Evolutionary conservation across 2,329 filamentous ascomycete genomes (phyloP).

Genomic region (Aspergillus felis): DNA sequence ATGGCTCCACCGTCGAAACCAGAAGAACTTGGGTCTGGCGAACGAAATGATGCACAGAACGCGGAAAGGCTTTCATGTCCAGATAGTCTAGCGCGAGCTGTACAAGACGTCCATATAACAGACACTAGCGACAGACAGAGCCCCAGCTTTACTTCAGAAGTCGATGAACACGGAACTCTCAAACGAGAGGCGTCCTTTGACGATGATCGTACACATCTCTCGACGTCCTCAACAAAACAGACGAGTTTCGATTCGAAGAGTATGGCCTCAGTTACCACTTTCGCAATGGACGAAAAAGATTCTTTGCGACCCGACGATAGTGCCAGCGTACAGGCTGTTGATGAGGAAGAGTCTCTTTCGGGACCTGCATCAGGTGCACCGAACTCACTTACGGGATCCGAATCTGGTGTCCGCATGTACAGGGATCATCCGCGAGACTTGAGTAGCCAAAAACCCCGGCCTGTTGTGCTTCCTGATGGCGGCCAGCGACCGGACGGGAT

Average conservation of each 20-base stretch:
- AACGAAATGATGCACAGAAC: constrained; percentile 22
- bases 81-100: constrained; percentile 27
- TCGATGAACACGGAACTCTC: constrained; percentile 25
- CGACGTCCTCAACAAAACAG: constrained; percentile 69
- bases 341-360: constrained; percentile 84
- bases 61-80: constrained; percentile 13
- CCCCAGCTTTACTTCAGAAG: constrained; percentile 25
- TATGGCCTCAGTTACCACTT: constrained; percentile 88
- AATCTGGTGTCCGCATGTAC: constrained; percentile 54
- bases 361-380: constrained; percentile 70
- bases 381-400: constrained; percentile 77
- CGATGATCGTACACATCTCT: constrained; percentile 49
- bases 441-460: constrained; percentile 24
- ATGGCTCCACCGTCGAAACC: constrained; percentile 35
- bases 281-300: constrained; percentile 95
- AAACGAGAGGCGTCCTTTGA: constrained; percentile 38
- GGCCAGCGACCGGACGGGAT: constrained; percentile 21
- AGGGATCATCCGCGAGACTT: constrained; percentile 25
- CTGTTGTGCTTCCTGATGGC: constrained; percentile 25
- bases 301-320: constrained; percentile 92
- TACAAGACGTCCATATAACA: constrained; percentile 32
- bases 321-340: constrained; percentile 83
- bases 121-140: constrained; percentile 23
- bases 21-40: constrained; percentile 22
- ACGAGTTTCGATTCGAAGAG: constrained; percentile 92